Conservation (phyloP, 805 yeast genomes). For the Metschnikowia anglica region DNA sequence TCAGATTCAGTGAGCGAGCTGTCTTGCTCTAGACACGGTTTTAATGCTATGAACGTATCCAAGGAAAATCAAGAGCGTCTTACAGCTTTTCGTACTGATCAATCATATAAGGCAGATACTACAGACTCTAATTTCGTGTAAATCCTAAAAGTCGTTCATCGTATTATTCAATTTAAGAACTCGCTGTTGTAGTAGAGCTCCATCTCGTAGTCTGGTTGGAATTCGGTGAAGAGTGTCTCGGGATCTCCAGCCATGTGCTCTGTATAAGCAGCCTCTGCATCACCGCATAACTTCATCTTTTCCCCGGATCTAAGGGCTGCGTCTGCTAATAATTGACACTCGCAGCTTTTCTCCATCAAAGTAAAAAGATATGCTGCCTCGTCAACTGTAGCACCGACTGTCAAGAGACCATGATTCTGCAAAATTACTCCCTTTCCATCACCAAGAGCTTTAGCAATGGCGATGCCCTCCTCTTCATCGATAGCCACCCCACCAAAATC, state of each 20-base stretch:
- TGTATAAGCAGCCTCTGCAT: conserved; percentile 68
- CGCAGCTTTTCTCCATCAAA: conserved; percentile 62
- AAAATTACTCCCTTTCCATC: conserved; percentile 57
- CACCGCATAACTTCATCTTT: conserved; percentile 46
- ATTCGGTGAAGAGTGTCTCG: conserved; percentile 67
- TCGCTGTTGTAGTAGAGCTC: conserved; percentile 26
- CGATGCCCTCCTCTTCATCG: conserved; percentile 60
- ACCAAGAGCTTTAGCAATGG: conserved; percentile 62
- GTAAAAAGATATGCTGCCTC: conserved; percentile 71
- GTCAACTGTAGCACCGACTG: conserved; percentile 69
- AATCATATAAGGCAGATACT: too few relatives aligned
- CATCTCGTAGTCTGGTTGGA: conserved; percentile 65
- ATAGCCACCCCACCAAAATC: conserved; percentile 81
- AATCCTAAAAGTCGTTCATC: too few relatives aligned
- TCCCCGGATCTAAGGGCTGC: conserved; percentile 46
- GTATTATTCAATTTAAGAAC: conserved; percentile 24
- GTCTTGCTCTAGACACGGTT: too few relatives aligned
- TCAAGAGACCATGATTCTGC: conserved; percentile 71
- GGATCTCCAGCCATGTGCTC: conserved; percentile 60
- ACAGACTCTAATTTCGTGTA: too few relatives aligned
- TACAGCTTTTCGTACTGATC: too few relatives aligned
- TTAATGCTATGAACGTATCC: too few relatives aligned
- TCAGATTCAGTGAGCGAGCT: too few relatives aligned
- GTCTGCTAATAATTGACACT: conserved; percentile 64
- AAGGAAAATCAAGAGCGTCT: too few relatives aligned